Evolutionary conservation across 805 yeast genomes (phyloP), one percentile per base, ranked within the genome.

Genomic region (Suhomyces sp.): DNA sequence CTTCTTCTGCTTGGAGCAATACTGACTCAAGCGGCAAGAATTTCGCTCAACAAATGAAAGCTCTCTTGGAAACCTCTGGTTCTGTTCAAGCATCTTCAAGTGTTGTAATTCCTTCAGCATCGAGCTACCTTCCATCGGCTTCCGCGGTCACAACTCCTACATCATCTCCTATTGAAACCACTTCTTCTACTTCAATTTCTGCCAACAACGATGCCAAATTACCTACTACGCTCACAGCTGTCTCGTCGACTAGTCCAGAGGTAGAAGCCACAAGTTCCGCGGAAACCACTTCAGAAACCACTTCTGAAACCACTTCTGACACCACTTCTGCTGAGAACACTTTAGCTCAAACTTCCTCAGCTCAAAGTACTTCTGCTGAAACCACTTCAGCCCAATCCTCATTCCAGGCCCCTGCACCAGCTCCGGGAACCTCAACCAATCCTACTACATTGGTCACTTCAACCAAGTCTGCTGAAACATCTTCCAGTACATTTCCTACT

Each of bases 1-100:
- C 70, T 6, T 60, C 73, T 7, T 61, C 73, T n/a, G 67, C 61
- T 21, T 57, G 51, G 53, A 33, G 53, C 19, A 61, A 62, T 41
- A 22, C 25, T 12, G 49, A 49, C 17, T 44, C 45, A 20, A 46
- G 49, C 27, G 60, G 63, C 20, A 44, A 50, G 10, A 53, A 55
- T 43, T 64, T 52, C 43, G 57, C 58, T 43, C 55, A 55, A 33
- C 57, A 57, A 22, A 57, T 61, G 51, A 62, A 58, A 54, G 49
- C 19, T 52, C 62, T 48, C 53, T 62, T 43, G 17, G 47, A 52
- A 29, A 37, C 51, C 29, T 12, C 50, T 39, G 43, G 49, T 40
- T 39, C 52, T 3, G 13, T 20, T 19, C 39, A 29, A 13, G 39
- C 37, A 52, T 57, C 27, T 5, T 41, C 44, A 22, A 31, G 35